A percentile compares a stretch with the other conserved stretches of the same genome.
Evolutionary conservation across 2,329 filamentous ascomycete genomes (phyloP).

Genomic region (Amesomyces nigricolor): DNA sequence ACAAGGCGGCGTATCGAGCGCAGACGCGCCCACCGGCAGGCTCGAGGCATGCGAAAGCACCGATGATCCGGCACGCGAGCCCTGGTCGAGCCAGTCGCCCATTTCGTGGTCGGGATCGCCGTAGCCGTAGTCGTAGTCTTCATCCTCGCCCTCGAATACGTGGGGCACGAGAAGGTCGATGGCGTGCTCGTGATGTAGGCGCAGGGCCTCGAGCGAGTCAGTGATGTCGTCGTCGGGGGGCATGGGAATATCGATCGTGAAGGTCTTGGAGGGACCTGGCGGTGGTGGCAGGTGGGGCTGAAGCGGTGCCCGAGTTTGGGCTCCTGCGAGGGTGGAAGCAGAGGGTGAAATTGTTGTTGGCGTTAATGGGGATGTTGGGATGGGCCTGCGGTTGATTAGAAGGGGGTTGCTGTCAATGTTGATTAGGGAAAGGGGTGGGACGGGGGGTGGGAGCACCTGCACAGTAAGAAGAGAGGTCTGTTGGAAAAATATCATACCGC

Average conservation of each 20-base stretch:
- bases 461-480: not conserved
- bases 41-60: slow-evolving; percentile 24
- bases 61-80: slow-evolving; percentile 13
- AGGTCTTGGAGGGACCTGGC: slow-evolving; percentile 43
- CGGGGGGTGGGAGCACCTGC: not conserved
- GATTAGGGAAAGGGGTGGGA: slow-evolving; percentile 15
- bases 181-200: slow-evolving; percentile 38
- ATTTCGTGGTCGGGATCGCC: not conserved
- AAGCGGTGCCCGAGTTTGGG: too few relatives aligned
- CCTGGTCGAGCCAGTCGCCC: slow-evolving; percentile 15
- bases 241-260: slow-evolving; percentile 49
- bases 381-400: not conserved
- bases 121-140: slow-evolving; percentile 4
- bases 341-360: not conserved
- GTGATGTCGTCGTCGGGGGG: slow-evolving; percentile 35
- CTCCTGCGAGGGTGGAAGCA: not conserved
- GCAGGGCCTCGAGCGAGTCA: slow-evolving; percentile 39
- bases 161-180: slow-evolving; percentile 32
- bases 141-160: slow-evolving; percentile 12
- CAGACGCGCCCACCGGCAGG: slow-evolving; percentile 25
- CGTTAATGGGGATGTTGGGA: not conserved
- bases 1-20: slow-evolving; percentile 23
- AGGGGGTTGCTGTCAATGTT: slow-evolving; percentile 10
- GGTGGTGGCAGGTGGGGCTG: slow-evolving; percentile 25
- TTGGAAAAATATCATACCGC: slow-evolving; percentile 32